Percentiles rank a stretch among this genome's conserved stretches.
Evolutionary conservation across 1,284 basidiomycete genomes (phyloP).

Genomic region (Tilletia setariae): DNA sequence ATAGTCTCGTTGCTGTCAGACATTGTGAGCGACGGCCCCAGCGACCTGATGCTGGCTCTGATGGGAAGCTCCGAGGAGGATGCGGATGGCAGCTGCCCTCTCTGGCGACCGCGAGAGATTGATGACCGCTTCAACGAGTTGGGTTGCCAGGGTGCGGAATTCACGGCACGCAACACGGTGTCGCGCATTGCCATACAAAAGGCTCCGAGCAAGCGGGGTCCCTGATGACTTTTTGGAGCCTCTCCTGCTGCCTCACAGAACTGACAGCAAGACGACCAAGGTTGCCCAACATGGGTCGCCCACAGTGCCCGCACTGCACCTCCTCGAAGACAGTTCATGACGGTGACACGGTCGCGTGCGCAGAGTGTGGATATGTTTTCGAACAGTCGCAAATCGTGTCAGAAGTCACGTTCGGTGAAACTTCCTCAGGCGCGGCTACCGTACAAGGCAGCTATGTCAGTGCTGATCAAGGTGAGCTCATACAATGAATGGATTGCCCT

Average conservation of each 20-base stretch:
- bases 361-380: slow-evolving; percentile 62
- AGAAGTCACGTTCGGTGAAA: slow-evolving; percentile 90
- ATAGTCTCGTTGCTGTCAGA: not conserved
- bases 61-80: too few relatives aligned
- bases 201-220: slow-evolving; percentile 21
- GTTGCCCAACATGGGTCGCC: slow-evolving; percentile 19
- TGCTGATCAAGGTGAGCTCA: slow-evolving; percentile 76
- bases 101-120: too few relatives aligned
- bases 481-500: not conserved
- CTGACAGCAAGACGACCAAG: too few relatives aligned
- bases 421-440: slow-evolving; percentile 83
- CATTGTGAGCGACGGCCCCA: too few relatives aligned
- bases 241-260: too few relatives aligned
- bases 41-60: too few relatives aligned
- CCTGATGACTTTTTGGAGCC: too few relatives aligned
- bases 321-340: slow-evolving; percentile 43
- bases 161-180: too few relatives aligned
- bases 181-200: too few relatives aligned
- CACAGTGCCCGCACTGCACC: slow-evolving; percentile 41
- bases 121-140: too few relatives aligned
- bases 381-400: slow-evolving; percentile 93
- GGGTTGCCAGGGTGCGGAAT: too few relatives aligned
- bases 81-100: too few relatives aligned
- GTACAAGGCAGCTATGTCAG: slow-evolving; percentile 94
- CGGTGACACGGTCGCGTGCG: slow-evolving; percentile 45